Base-by-base conservation (phyloP, 169 alveolate species). In the Plasmodium relictum region DNA sequence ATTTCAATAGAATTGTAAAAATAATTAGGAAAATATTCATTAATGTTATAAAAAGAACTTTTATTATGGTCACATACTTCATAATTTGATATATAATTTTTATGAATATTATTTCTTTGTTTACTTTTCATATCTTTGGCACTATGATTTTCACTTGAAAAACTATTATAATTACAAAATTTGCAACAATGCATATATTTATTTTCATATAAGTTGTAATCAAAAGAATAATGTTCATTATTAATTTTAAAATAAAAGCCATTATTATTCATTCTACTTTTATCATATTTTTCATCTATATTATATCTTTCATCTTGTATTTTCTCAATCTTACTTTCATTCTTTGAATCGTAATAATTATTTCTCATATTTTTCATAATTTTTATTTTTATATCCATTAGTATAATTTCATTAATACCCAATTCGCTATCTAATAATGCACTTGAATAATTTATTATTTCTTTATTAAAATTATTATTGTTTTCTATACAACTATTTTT, bases 21-120 rank as follows among this genome's bases (percentile, higher is more conserved):
- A 39, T 78, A 78, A 10, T 58, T 69, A 6, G 89, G 89, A 58
- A 78, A 78, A 8, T 63, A 78, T 78, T 78, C 89, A 63, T 63
- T 39, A 65, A 78, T 63, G 68, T 58, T 78, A 58, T 22, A 78
- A 18, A 78, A 65, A 52, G 66, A 31, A 9, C 42, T 42, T 18
- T 78, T 52, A n/a, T 22, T 73, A 22, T 12, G 26, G 37, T 56
- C 52, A 16, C 20, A 24, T 73, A 24, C 44, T 18, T 41, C 61
- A n/a, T 26, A 8, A 59, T 5, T 52, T n/a, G 22, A 31, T n/a
- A 52, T 22, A 45, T 58, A 37, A 44, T 16, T 31, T 44, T 31
- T 62, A 24, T 73, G 52, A 18, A 41, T 73, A 44, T 12, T 20
- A 9, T 65, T 65, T 73, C 12, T 26, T 10, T 31, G 24, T 20